Conservation (phyloP, 495 filamentous ascomycete species). For the Neurospora africana region DNA sequence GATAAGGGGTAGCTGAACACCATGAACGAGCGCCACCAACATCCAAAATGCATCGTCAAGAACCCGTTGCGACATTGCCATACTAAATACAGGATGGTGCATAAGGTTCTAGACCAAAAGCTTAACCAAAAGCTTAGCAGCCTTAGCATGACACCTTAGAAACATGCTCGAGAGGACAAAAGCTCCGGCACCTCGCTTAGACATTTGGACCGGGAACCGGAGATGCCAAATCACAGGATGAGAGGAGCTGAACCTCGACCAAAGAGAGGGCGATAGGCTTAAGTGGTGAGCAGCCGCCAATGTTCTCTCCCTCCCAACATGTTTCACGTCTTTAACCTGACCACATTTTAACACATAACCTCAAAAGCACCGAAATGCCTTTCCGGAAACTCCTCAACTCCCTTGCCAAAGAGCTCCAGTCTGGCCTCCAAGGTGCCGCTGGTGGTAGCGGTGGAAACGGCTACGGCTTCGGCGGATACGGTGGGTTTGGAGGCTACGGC, state of each 20-base stretch:
- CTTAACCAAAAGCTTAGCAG: neutral
- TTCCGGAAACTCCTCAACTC: slow-evolving; percentile 13
- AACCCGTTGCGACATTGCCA: neutral
- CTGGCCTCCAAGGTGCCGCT: neutral
- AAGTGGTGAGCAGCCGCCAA: neutral
- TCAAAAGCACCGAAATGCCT: neutral
- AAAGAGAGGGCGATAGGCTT: neutral
- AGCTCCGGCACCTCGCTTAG: neutral
- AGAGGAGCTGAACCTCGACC: neutral
- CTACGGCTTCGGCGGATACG: neutral
- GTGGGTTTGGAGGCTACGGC: neutral
- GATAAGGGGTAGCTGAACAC: neutral
- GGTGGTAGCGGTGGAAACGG: neutral
- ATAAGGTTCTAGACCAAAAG: neutral
- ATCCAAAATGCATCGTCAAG: neutral
- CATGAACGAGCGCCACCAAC: neutral
- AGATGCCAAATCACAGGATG: neutral
- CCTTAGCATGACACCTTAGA: neutral
- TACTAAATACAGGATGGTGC: neutral
- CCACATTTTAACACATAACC: neutral
- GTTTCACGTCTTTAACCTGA: neutral
- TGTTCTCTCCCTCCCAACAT: neutral
- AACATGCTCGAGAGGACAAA: neutral
- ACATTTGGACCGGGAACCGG: neutral
- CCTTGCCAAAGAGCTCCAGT: neutral